Conservation (phyloP, 179 eudicot genomes). For the Silene noctiflora region DNA sequence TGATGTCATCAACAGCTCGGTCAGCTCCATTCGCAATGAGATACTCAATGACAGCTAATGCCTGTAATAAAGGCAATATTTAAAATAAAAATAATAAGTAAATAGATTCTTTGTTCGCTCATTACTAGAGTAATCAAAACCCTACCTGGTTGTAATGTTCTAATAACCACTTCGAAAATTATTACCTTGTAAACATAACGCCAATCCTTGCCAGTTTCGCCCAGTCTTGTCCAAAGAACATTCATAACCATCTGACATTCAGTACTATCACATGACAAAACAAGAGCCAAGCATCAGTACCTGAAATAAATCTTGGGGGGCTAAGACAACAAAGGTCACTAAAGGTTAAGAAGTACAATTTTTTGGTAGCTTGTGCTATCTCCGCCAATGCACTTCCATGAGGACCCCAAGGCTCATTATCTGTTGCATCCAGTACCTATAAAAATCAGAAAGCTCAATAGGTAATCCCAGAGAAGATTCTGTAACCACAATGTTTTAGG, state of each 20-base stretch:
- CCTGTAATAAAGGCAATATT: slow-evolving; percentile 36
- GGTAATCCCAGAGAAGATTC: neutral
- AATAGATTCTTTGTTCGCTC: neutral
- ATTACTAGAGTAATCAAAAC: neutral
- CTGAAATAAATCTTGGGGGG: neutral
- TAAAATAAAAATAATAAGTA: neutral
- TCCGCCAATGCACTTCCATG: slow-evolving; percentile 95
- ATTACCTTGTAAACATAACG: slow-evolving; percentile 90
- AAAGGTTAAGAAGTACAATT: slow-evolving; percentile 47
- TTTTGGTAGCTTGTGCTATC: slow-evolving; percentile 93
- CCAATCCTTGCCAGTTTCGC: slow-evolving; percentile 92
- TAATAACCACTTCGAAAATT: neutral
- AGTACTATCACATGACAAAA: slow-evolving; percentile 45
- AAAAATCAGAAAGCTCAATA: slow-evolving; percentile 20
- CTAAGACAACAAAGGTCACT: slow-evolving; percentile 15
- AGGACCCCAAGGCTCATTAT: slow-evolving; percentile 99
- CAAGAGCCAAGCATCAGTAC: slow-evolving; percentile 13
- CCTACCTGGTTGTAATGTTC: neutral
- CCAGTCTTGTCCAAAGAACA: slow-evolving; percentile 96
- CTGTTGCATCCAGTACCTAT: slow-evolving; percentile 95
- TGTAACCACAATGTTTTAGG: neutral
- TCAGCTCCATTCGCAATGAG: slow-evolving; percentile 95
- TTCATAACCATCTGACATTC: slow-evolving; percentile 98
- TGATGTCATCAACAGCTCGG: slow-evolving; percentile 95
- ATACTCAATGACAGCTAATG: slow-evolving; percentile 91